Percentiles rank a stretch among this genome's conserved stretches.
These are phyloP conservation scores for Hericium rajendrae DNA, from an alignment of 768 basidiomycete species.

Conservation along the genomic window DNA sequence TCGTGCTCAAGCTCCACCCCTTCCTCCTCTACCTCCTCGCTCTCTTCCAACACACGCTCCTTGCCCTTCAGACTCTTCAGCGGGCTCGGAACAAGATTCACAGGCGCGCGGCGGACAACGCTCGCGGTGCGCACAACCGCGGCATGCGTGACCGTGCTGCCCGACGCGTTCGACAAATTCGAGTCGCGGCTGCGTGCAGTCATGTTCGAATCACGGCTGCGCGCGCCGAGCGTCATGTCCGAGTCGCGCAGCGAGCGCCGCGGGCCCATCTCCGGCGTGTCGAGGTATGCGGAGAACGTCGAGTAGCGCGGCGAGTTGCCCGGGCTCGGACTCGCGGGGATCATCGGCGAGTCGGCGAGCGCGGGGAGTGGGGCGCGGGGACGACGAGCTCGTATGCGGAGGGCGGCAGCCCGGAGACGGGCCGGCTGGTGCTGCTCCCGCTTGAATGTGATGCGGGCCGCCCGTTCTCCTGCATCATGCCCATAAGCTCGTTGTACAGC, in stretches of 20 bases:
- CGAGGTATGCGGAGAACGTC: neutral
- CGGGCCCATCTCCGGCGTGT: neutral
- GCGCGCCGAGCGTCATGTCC: slow-evolving; percentile 5
- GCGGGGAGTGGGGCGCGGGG: neutral
- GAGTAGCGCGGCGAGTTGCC: neutral
- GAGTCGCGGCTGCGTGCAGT: neutral
- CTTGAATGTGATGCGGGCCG: neutral
- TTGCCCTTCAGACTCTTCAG: slow-evolving; percentile 3
- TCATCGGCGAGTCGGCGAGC: neutral
- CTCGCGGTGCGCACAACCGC: slow-evolving; percentile 14
- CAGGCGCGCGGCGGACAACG: slow-evolving; percentile 12
- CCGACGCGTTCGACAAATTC: slow-evolving; percentile 2
- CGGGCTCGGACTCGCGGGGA: neutral
- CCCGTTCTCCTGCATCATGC: slow-evolving; percentile 14
- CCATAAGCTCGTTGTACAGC: slow-evolving; percentile 15
- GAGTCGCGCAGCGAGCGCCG: slow-evolving; percentile 7
- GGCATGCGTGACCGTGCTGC: slow-evolving; percentile 12
- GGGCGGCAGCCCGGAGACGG: neutral
- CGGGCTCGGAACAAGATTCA: slow-evolving; percentile 6
- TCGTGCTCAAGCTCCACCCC: neutral
- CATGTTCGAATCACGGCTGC: slow-evolving; percentile 7
- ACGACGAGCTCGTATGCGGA: neutral
- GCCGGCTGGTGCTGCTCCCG: neutral
- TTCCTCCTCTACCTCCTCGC: slow-evolving; percentile 1
- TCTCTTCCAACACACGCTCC: neutral